Conservation (phyloP, 2,329 filamentous ascomycete species). For the Cercospora sojina region DNA sequence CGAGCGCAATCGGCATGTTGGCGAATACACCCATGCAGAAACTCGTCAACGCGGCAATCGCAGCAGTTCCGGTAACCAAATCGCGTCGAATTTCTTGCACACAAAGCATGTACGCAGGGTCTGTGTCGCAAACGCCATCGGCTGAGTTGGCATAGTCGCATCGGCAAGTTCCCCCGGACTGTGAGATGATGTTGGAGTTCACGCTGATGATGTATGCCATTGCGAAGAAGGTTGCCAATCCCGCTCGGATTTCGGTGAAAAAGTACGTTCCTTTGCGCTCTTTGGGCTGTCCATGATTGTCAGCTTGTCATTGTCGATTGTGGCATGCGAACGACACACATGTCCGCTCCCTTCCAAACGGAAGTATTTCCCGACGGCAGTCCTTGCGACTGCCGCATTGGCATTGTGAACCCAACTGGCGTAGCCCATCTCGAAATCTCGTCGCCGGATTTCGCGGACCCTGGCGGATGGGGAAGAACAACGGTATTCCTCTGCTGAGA, state of each 20-base stretch:
- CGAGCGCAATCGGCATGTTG: slow-evolving; percentile 73
- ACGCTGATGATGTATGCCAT: slow-evolving; percentile 79
- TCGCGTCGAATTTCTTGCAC: slow-evolving; percentile 66
- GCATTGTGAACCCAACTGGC: slow-evolving; percentile 29
- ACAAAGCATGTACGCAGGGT: slow-evolving; percentile 65
- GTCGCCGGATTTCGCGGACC: background rate
- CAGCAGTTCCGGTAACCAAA: slow-evolving; percentile 79
- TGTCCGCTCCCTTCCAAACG: slow-evolving; percentile 78
- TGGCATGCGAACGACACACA: slow-evolving; percentile 45
- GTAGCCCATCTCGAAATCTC: slow-evolving; percentile 16
- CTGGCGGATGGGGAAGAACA: background rate
- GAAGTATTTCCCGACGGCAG: slow-evolving; percentile 70
- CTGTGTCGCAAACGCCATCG: slow-evolving; percentile 52
- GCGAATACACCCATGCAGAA: slow-evolving; percentile 82
- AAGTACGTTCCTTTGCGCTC: slow-evolving; percentile 75
- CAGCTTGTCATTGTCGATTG: slow-evolving; percentile 12
- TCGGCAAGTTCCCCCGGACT: slow-evolving; percentile 73
- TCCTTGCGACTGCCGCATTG: slow-evolving; percentile 57
- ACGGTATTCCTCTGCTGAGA: background rate
- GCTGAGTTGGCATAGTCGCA: slow-evolving; percentile 53
- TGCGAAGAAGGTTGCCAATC: slow-evolving; percentile 65
- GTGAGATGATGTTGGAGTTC: slow-evolving; percentile 65
- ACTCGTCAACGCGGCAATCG: slow-evolving; percentile 74
- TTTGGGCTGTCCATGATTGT: slow-evolving; percentile 51
- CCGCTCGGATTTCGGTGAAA: slow-evolving; percentile 80